phyloP scores from a whole-genome alignment of 139 green algal genomes.

The Ulvella scutata region DNA sequence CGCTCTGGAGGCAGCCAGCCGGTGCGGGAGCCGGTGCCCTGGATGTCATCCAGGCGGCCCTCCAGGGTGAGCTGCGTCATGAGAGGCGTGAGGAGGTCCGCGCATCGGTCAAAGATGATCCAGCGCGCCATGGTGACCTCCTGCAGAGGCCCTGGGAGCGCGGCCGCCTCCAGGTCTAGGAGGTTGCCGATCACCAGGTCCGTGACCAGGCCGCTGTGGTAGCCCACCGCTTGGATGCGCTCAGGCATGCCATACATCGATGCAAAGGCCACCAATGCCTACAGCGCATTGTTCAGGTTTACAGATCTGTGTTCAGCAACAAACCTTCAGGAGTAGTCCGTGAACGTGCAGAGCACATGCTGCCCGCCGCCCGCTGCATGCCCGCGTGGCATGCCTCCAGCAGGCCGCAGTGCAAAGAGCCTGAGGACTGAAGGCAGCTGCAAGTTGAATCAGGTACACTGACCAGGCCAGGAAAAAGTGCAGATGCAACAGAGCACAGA shows the following conservation, averaged over 20 bases:
- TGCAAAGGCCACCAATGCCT: not conserved
- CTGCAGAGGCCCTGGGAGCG: not conserved
- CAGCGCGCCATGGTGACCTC: not conserved
- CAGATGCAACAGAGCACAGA: not conserved
- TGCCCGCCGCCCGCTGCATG: too few species aligned
- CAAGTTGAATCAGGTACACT: not conserved
- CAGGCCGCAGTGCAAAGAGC: too few species aligned
- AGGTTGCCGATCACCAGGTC: not conserved
- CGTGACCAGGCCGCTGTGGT: not conserved
- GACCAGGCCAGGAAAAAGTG: not conserved
- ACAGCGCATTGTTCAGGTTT: too few species aligned
- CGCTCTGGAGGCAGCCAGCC: not conserved
- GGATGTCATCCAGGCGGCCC: not conserved
- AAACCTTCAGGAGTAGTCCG: too few species aligned
- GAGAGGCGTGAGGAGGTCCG: not conserved
- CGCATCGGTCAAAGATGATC: not conserved
- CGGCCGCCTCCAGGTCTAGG: not conserved
- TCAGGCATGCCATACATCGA: not conserved
- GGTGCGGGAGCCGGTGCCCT: not conserved
- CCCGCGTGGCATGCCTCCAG: too few species aligned
- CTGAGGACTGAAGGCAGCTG: too few species aligned
- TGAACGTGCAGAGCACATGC: too few species aligned
- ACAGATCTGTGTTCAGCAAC: too few species aligned
- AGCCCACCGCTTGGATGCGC: not conserved
- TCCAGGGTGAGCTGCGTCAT: constrained; percentile 2